Base-by-base conservation (phyloP, 1,139 yeast genomes). In the Geotrichum aggregatum region DNA sequence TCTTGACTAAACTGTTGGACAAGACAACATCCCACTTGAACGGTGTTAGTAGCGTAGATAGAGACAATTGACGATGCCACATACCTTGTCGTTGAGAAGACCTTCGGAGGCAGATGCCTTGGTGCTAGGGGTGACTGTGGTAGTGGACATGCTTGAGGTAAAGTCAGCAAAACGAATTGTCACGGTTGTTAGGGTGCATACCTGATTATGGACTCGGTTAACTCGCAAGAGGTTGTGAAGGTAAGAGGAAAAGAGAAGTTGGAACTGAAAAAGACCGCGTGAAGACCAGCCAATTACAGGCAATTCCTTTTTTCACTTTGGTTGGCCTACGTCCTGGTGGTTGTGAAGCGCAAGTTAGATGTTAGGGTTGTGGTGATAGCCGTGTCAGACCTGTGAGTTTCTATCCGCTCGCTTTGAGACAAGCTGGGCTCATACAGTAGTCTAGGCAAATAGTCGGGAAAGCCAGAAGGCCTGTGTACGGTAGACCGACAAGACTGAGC, bases 1-100 rank as follows among this genome's bases (percentile, higher is more conserved):
- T 85, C 74, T 92, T 92, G 63, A 94, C 95, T 62, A 94, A 76
- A 58, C 94, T 82, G 75, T 94, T 94, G 58, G 98, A 88, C 66
- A 94, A 78, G 53, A 91, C 97, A 60, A 91, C 88, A 70, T 94
- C 99, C 98, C 98, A 94, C 79, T 80, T 56, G 44, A 34, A 31
- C 22, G 44, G 31, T 22, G 28, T 34, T 40, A 26, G 49, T 44
- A 8, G 28, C 8, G 28, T 8, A 5, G 28, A 5, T n/a, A 38
- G 14, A 38, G 6, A 14, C 4, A 26, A 14, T 16, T 14, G n/a
- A 18, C 3, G 30, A 7, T 33, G 51, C 30, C 5, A 22, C 50
- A 33, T 67, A 76, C 79, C 76, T 85, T 86, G 67, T 86, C 91
- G 68, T 85, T 84, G 65, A 86, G 76, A 64, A 86, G 79, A 66